phyloP scores from a whole-genome alignment of 495 filamentous ascomycete species.

The Penicillium dipodomyicola region DNA sequence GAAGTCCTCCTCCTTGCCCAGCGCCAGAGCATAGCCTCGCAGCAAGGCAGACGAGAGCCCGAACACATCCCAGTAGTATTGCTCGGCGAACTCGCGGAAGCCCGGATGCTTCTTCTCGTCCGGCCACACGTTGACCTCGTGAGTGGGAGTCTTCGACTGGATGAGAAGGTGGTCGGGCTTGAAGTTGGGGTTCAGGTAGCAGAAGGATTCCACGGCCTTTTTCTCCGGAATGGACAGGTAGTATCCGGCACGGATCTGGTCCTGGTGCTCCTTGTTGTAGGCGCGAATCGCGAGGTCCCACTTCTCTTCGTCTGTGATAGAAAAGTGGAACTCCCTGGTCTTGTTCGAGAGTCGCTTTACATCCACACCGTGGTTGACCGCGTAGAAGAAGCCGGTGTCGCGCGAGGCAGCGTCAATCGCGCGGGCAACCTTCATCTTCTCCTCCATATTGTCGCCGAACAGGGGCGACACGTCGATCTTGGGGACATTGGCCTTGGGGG shows the following conservation, averaged over 20 bases:
- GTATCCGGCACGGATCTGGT: constrained; percentile 1
- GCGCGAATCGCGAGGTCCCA: constrained; percentile 1
- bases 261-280: constrained; percentile 1
- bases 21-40: background rate
- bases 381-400: constrained; percentile 1
- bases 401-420: background rate
- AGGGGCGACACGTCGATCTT: background rate
- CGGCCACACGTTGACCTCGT: background rate
- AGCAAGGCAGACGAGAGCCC: background rate
- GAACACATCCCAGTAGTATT: constrained; percentile 3
- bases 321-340: constrained; percentile 1
- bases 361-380: background rate
- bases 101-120: background rate
- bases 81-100: background rate
- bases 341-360: background rate
- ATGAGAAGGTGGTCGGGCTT: background rate
- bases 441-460: background rate
- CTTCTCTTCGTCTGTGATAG: background rate
- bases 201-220: constrained; percentile 2
- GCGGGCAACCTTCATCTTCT: background rate
- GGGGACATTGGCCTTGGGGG: background rate
- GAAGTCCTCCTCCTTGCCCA: background rate
- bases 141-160: background rate
- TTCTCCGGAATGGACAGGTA: constrained; percentile 2
- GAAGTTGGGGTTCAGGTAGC: constrained; percentile 3